Base-by-base conservation (phyloP, 2,329 filamentous ascomycete genomes). In the Cladophialophora psammophila region DNA sequence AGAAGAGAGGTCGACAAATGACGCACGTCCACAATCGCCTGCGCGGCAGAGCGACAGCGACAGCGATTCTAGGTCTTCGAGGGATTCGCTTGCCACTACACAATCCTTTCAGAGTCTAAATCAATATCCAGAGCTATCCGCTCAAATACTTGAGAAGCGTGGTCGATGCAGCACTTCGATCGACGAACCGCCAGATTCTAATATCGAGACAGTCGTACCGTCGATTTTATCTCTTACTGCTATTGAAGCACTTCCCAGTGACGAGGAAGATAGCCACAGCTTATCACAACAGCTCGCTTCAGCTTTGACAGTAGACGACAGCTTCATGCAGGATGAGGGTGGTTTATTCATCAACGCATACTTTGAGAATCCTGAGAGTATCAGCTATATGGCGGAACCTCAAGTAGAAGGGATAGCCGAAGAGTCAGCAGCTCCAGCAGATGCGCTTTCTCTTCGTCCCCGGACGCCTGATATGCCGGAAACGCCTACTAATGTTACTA, bases 311-410 rank as follows among this genome's bases (percentile, higher is more conserved):
- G 40, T 2, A 4, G 7, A 61, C 6, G 3, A 38, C 18, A 18
- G 42, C 35, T 55, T 63, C 31, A 48, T 38, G 4, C 20, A 34
- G 26, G 57, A 36, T 12, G 57, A 56, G 50, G 26, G 34, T 38
- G 38, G 3, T 5, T 3, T 60, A 9, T 65, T 55, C 31, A 18
- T 34, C 26, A 8, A 42, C 8, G 50, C 50, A 15, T 63, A 48
- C 38, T 10, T 13, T 7, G 7, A 32, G 12, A 9, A 56, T 31
- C 50, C 36, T 20, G 38, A 54, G n/a, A 18, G 18, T 18, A 56
- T 35, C n/a, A 15, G 12, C 5, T 34, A 15, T 20, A 63, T 57
- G 4, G 52, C 60, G 4, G 20, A 45, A 48, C 10, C 4, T 36
- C 50, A 56, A 5, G 20, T 9, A 40, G 36, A 15, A 40, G 12